A percentile compares a stretch with the other conserved stretches of the same genome.
These are phyloP conservation scores for Capronia epimyces DNA, from an alignment of 2,329 filamentous ascomycete species.

Conservation along the genomic window DNA sequence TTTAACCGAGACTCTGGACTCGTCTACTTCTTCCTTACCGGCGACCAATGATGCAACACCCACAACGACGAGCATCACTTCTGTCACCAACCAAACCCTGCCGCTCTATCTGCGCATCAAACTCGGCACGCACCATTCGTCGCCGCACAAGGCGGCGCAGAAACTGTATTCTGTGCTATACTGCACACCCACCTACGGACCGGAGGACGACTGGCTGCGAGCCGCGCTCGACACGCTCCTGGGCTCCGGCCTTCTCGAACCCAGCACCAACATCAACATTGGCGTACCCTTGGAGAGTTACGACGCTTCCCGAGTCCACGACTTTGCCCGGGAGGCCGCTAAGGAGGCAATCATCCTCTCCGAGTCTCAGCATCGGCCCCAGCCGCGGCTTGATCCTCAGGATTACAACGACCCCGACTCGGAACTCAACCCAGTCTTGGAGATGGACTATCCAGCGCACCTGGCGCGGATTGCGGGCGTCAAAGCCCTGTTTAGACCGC, in stretches of 20 bases:
- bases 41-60: no score
- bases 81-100: conserved; percentile 5
- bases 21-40: background rate
- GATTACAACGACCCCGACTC: conserved; percentile 1
- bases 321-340: conserved; percentile 11
- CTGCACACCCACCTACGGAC: conserved; percentile 21
- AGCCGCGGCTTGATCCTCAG: background rate
- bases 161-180: conserved; percentile 17
- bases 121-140: conserved; percentile 4
- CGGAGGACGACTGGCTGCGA: conserved; percentile 22
- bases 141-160: conserved; percentile 5
- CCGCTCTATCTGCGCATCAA: conserved; percentile 11
- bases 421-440: conserved; percentile 9
- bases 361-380: no score
- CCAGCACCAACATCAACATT: background rate
- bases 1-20: background rate
- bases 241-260: conserved; percentile 10
- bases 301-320: conserved; percentile 11
- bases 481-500: conserved; percentile 14
- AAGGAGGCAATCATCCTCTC: conserved; percentile 12
- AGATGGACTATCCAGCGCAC: conserved; percentile 17
- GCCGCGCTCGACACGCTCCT: conserved; percentile 15
- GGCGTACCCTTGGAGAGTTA: background rate
- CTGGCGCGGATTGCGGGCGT: conserved; percentile 11
- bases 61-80: conserved; percentile 15